Evolutionary conservation across 345 rosid genomes (phyloP).

Genomic region (Hibiscus tridactylites): DNA sequence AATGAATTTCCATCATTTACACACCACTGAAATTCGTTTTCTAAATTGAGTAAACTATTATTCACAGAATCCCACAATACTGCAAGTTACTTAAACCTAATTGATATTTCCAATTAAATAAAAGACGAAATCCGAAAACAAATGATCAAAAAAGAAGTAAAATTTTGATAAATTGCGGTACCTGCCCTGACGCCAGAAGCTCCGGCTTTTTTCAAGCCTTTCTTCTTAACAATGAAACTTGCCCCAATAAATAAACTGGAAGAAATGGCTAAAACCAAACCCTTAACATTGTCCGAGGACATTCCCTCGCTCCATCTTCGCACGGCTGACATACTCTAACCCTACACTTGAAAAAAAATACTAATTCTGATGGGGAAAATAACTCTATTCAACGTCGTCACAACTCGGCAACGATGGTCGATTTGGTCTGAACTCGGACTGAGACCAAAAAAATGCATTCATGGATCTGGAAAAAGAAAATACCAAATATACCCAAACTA

Average conservation of each 20-base stretch:
- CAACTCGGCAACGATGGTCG: neutral
- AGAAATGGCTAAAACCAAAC: conserved; percentile 69
- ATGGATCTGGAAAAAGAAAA: neutral
- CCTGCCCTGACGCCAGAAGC: conserved; percentile 75
- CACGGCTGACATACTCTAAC: conserved; percentile 11
- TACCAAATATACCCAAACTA: neutral
- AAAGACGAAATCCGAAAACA: neutral
- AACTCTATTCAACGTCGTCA: neutral
- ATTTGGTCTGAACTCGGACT: neutral
- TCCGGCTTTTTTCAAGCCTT: conserved; percentile 73
- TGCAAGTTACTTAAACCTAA: neutral
- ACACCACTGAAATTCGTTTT: neutral
- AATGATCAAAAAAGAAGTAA: neutral
- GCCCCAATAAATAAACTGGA: conserved; percentile 84
- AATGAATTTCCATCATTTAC: neutral
- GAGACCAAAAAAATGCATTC: neutral
- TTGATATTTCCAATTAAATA: neutral
- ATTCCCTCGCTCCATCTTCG: conserved; percentile 55
- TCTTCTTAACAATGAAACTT: conserved; percentile 83
- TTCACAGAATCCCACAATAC: neutral
- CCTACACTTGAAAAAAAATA: neutral
- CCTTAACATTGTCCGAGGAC: conserved; percentile 80
- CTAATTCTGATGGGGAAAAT: neutral
- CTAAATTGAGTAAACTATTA: neutral
- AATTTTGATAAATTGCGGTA: conserved; percentile 12